phyloP scores from a whole-genome alignment of 257 asterid species.

The Datura wrightii region DNA sequence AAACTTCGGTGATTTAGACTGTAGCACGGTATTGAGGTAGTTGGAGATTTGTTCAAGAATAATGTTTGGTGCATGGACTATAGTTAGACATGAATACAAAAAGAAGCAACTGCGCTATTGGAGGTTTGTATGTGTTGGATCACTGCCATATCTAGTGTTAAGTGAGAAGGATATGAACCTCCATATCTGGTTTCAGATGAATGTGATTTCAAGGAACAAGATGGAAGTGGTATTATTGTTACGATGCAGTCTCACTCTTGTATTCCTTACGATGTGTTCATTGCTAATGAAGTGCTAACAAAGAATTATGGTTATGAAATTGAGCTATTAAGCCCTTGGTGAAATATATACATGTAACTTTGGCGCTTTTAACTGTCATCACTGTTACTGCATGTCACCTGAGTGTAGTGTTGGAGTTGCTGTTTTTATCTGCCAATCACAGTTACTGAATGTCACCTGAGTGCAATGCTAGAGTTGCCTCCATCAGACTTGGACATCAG shows the following conservation, averaged over 20 bases:
- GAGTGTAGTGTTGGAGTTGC: background rate
- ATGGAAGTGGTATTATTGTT: background rate
- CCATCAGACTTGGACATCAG: conserved; percentile 16
- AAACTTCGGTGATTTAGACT: background rate
- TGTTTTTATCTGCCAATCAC: background rate
- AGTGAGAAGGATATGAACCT: background rate
- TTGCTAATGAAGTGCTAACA: background rate
- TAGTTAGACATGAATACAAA: background rate
- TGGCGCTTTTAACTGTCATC: background rate
- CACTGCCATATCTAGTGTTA: background rate
- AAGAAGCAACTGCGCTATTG: background rate
- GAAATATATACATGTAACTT: background rate
- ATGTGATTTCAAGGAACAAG: background rate
- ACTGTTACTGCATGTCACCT: background rate
- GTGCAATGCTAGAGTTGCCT: conserved; percentile 25
- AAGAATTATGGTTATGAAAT: background rate
- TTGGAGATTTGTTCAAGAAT: background rate
- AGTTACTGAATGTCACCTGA: background rate
- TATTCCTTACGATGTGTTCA: background rate
- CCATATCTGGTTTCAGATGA: background rate
- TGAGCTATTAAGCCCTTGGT: background rate
- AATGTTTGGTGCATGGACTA: background rate
- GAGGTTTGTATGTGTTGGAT: background rate
- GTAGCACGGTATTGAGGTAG: background rate
- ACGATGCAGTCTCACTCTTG: background rate